Conservation (phyloP, 2,329 filamentous ascomycete genomes). For the Pseudogymnoascus sp. region DNA sequence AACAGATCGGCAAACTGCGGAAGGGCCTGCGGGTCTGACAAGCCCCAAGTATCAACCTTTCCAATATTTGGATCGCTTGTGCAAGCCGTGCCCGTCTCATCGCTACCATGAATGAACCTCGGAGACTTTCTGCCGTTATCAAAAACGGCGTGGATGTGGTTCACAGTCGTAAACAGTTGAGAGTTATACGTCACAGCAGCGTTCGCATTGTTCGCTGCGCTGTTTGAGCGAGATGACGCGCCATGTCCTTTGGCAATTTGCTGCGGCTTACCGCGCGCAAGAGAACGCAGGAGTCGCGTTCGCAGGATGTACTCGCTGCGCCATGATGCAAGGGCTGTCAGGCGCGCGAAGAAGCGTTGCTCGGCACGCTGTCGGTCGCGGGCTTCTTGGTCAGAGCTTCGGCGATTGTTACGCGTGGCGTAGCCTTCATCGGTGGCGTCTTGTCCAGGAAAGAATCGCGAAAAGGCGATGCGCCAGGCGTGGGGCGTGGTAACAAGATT, state of each 20-base stretch:
- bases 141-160: constrained; percentile 72
- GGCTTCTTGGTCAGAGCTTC: constrained; percentile 37
- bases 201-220: constrained; percentile 50
- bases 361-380: constrained; percentile 58
- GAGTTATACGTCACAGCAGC: constrained; percentile 82
- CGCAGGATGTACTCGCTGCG: constrained; percentile 89
- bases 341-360: constrained; percentile 68
- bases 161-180: constrained; percentile 70
- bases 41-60: constrained; percentile 74
- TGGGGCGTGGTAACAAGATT: constrained; percentile 81
- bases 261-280: constrained; percentile 72
- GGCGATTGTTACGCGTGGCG: constrained; percentile 29
- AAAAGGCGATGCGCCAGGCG: constrained; percentile 88
- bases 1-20: constrained; percentile 71
- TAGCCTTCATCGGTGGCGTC: constrained; percentile 39
- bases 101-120: constrained; percentile 73
- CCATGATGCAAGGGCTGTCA: constrained; percentile 85
- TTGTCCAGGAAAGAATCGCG: constrained; percentile 79
- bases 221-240: constrained; percentile 39
- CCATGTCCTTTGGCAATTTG: constrained; percentile 46
- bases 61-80: constrained; percentile 70
- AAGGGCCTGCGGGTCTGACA: constrained; percentile 66
- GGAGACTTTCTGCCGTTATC: constrained; percentile 65
- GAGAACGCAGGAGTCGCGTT: constrained; percentile 72
- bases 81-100: constrained; percentile 69